phyloP scores from a whole-genome alignment of 352 stramenopile genomes.

The Globisporangium alternatum region DNA sequence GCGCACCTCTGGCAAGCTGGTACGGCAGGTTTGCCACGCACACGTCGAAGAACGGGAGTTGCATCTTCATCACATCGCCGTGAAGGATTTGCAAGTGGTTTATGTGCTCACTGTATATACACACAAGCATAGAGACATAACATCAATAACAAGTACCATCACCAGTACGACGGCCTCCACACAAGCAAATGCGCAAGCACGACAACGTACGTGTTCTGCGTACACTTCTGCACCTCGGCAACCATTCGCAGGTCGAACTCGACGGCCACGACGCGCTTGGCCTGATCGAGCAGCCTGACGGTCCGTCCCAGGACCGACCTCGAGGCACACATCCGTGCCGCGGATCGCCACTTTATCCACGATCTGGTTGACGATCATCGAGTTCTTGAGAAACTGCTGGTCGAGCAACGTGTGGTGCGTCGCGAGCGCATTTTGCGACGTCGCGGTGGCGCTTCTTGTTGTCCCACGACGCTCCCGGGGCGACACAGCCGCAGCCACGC shows the following conservation, averaged over 20 bases:
- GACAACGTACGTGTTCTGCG: constrained; percentile 91
- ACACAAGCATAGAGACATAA: neutral
- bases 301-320: constrained; percentile 98
- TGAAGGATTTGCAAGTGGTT: constrained; percentile 98
- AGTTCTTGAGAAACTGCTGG: constrained; percentile 38
- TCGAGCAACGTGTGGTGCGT: constrained; percentile 14
- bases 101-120: constrained; percentile 63
- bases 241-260: constrained; percentile 99
- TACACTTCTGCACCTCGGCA: constrained; percentile 98
- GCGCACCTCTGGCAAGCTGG: constrained; percentile 39
- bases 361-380: constrained; percentile 96
- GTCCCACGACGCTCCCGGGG: constrained; percentile 91
- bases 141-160: neutral
- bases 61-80: constrained; percentile 98
- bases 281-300: constrained; percentile 95
- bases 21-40: constrained; percentile 99
- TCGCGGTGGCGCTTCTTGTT: constrained; percentile 83
- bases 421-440: constrained; percentile 90
- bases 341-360: constrained; percentile 96
- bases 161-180: neutral
- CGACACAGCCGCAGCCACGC: constrained; percentile 91
- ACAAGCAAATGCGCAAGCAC: neutral
- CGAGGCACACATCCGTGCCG: constrained; percentile 94
- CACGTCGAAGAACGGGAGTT: constrained; percentile 99
- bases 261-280: constrained; percentile 97